A percentile compares a stretch with the other conserved stretches of the same genome.
Conservation (phyloP, 1,139 yeast species). For the Candida tropicalis region DNA sequence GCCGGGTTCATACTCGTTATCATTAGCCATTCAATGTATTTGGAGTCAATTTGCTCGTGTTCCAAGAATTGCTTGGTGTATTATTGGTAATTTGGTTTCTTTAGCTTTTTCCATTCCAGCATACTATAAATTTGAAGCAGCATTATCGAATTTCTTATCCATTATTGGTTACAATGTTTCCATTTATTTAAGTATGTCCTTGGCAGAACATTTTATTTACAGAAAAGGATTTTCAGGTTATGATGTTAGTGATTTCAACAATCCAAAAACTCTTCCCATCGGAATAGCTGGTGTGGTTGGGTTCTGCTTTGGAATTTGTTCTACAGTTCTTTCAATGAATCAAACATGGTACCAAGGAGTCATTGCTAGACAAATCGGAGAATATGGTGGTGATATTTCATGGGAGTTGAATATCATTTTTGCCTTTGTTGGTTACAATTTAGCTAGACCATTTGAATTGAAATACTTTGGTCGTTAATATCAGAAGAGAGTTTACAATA, state of each 20-base stretch:
- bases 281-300: constrained; percentile 32
- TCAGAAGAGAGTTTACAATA: too few species aligned
- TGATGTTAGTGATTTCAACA: constrained; percentile 26
- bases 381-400: constrained; percentile 30
- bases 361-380: constrained; percentile 23
- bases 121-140: constrained; percentile 29
- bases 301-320: constrained; percentile 28
- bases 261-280: constrained; percentile 24
- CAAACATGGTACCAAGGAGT: constrained; percentile 36
- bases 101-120: constrained; percentile 36
- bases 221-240: constrained; percentile 28
- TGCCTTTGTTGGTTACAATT: constrained; percentile 27
- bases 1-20: constrained; percentile 33
- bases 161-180: constrained; percentile 34
- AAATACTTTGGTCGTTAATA: constrained; percentile 24
- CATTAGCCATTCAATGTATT: constrained; percentile 31
- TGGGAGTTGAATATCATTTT: constrained; percentile 29
- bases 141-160: constrained; percentile 34
- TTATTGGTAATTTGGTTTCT: constrained; percentile 30
- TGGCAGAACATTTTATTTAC: constrained; percentile 31
- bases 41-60: constrained; percentile 30
- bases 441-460: constrained; percentile 30
- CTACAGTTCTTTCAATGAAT: constrained; percentile 32
- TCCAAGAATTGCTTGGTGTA: constrained; percentile 35
- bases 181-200: constrained; percentile 29